Evolutionary conservation across 2,329 filamentous ascomycete genomes (phyloP).

Genomic region (Cordyceps javanica): DNA sequence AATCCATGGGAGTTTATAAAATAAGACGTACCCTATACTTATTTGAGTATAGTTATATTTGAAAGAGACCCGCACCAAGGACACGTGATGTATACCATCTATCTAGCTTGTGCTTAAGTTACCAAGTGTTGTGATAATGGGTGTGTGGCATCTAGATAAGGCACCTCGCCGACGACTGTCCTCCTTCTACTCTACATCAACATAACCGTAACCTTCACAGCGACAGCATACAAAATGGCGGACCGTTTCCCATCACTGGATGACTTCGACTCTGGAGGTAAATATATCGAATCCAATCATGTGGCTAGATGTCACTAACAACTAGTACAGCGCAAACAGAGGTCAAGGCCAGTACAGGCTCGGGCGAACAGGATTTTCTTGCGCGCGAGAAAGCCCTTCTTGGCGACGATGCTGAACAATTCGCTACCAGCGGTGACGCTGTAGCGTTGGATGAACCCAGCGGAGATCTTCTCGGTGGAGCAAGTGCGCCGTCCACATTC

Average conservation of each 20-base stretch:
- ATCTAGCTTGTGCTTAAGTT: too few relatives aligned
- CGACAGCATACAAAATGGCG: slow-evolving; percentile 49
- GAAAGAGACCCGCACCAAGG: background rate
- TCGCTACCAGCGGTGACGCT: slow-evolving; percentile 69
- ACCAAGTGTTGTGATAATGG: background rate
- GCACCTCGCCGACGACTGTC: background rate
- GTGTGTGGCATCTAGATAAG: background rate
- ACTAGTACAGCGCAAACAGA: slow-evolving; percentile 56
- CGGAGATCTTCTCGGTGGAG: slow-evolving; percentile 68
- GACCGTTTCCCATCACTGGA: slow-evolving; percentile 75
- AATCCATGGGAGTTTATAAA: too few relatives aligned
- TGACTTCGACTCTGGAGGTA: slow-evolving; percentile 65
- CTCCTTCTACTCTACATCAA: slow-evolving; percentile 1
- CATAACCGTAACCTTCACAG: background rate
- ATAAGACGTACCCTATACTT: too few relatives aligned
- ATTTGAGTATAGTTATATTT: too few relatives aligned
- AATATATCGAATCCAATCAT: slow-evolving; percentile 18
- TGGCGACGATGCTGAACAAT: slow-evolving; percentile 89
- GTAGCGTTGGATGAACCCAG: slow-evolving; percentile 57
- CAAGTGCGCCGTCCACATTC: slow-evolving; percentile 54
- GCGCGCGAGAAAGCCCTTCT: slow-evolving; percentile 84
- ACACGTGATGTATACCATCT: slow-evolving; percentile 7
- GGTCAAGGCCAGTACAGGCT: slow-evolving; percentile 44
- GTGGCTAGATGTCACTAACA: background rate
- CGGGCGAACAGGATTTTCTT: slow-evolving; percentile 72